Conservation (phyloP, 2,329 filamentous ascomycete species). For the Sporothrix humicola region DNA sequence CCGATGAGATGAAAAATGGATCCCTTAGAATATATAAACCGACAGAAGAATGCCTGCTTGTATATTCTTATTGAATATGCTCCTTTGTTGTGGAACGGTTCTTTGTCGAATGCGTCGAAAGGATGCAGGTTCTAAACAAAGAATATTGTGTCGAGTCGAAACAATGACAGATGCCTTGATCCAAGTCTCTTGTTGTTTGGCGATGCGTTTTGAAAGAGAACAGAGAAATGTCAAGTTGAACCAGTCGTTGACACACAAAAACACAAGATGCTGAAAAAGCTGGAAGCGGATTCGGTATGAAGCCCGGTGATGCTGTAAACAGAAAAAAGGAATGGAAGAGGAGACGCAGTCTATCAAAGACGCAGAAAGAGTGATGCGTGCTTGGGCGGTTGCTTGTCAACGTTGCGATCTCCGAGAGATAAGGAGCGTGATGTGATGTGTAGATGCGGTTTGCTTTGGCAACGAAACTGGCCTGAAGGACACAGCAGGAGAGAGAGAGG, state of each 20-base stretch:
- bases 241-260: constrained; percentile 33
- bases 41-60: not conserved
- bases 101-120: constrained; percentile 14
- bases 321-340: constrained; percentile 33
- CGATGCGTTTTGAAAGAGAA: constrained; percentile 7
- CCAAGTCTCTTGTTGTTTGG: constrained; percentile 11
- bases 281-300: constrained; percentile 10
- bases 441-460: constrained; percentile 26
- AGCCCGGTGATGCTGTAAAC: not conserved
- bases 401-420: constrained; percentile 33
- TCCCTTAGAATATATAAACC: constrained; percentile 7
- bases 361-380: constrained; percentile 51
- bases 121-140: not conserved
- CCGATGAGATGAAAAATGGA: not conserved
- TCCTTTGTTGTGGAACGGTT: constrained; percentile 8
- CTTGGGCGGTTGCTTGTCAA: constrained; percentile 39
- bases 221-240: constrained; percentile 28
- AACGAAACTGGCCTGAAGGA: constrained; percentile 29
- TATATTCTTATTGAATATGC: not conserved
- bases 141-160: constrained; percentile 20
- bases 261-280: constrained; percentile 22
- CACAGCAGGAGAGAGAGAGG: constrained; percentile 24
- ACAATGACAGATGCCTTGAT: constrained; percentile 26
- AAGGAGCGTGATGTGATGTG: constrained; percentile 35
- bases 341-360: constrained; percentile 59